These are phyloP conservation scores for Arthrobotrys iridis DNA, from an alignment of 2,329 filamentous ascomycete species.

Conservation along the genomic window DNA sequence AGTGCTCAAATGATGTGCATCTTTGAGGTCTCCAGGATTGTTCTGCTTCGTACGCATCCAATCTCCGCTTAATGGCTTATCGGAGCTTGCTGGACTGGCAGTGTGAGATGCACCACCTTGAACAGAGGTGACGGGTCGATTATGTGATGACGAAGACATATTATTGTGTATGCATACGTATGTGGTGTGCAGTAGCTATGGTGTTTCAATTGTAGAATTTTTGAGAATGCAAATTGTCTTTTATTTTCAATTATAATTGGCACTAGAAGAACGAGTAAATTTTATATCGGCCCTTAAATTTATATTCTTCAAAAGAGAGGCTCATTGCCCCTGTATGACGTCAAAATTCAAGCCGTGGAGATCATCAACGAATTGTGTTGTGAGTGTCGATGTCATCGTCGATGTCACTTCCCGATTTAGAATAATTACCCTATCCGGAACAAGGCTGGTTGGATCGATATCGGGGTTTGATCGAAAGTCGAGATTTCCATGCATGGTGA, in stretches of 20 bases:
- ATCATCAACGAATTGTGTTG: slow-evolving; percentile 5
- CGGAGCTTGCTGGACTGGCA: slow-evolving; percentile 3
- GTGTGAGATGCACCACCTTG: slow-evolving; percentile 17
- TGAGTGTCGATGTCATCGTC: background rate
- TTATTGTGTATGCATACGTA: too few species aligned
- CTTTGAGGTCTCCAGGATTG: slow-evolving; percentile 15
- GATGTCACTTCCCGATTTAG: slow-evolving; percentile 2
- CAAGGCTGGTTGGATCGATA: background rate
- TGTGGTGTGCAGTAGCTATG: background rate
- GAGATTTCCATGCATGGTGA: too few species aligned
- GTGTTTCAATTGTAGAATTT: background rate
- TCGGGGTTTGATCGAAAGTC: background rate
- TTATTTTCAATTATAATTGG: background rate
- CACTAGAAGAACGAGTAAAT: background rate
- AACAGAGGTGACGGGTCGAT: slow-evolving; percentile 8
- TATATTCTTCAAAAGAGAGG: background rate
- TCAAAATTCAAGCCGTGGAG: background rate
- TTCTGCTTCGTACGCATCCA: slow-evolving; percentile 24
- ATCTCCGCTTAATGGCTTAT: slow-evolving; percentile 7
- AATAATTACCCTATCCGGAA: slow-evolving; percentile 3
- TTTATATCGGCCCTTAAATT: background rate
- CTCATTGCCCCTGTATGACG: slow-evolving; percentile 20
- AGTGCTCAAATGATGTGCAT: slow-evolving; percentile 7
- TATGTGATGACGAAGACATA: slow-evolving; percentile 26
- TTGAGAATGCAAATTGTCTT: background rate